Base-by-base conservation (phyloP, 1,284 basidiomycete species). In the Sanghuangporus weigelae region DNA sequence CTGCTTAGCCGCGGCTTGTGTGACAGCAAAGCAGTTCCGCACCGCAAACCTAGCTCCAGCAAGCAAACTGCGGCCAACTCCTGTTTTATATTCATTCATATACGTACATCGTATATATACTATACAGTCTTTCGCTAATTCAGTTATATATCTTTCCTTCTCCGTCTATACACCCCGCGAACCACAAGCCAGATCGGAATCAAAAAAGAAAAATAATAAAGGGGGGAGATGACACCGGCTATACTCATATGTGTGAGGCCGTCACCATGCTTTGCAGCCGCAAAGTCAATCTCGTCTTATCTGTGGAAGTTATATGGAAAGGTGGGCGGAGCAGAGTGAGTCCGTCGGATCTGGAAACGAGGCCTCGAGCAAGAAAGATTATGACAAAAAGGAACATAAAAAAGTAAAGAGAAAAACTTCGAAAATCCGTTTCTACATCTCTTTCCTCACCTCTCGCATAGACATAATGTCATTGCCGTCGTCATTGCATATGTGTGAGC, bases 401-500 rank as follows among this genome's bases (percentile, higher is more conserved):
- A 46, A 55, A 57, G 38, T 8, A 35, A 36, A 39, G 40, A 39
- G 3, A 38, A 42, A 35, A 35, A 7, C 44, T n/a, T 42, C 3
- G 31, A n/a, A 19, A 57, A 57, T 56, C 12, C 7, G 3, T 35
- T 62, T 57, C 40, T 39, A 12, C 23, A 10, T 21, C n/a, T 58
- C 10, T 44, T 58, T 42, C 12, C n/a, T 44, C n/a, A 10, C 5
- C 8, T 26, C 8, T n/a, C 3, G 55, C n/a, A 12, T 31, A 31
- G 3, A 31, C 5, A 31, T 3, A 31, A 31, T 5, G 26, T 31
- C 44, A 16, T 5, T 6, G 44, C 44, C 16, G 31, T 19, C 26
- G 11, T 63, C 50, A 67, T 62, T 64, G 62, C 57, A 79, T 75
- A 71, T 93, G 92, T 36, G 90, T 93, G 68, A 92, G 76, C 36